Conservation (phyloP, 2,329 filamentous ascomycete genomes). For the Ophiostoma himal-ulmi region DNA sequence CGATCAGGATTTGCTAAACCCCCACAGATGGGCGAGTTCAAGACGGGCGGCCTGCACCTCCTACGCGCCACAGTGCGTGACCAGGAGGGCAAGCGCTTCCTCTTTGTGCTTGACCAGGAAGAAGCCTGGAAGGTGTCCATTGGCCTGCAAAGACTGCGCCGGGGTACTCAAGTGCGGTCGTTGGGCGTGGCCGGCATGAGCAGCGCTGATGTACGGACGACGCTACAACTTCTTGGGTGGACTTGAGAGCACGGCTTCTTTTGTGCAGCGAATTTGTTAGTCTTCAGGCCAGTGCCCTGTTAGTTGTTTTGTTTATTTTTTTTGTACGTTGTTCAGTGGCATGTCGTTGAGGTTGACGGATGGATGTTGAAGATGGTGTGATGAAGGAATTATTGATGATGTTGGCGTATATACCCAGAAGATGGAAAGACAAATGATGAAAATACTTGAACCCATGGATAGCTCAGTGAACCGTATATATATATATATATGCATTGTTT, state of each 20-base stretch:
- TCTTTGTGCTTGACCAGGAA: slow-evolving; percentile 59
- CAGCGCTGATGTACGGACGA: slow-evolving; percentile 47
- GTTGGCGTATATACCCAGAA: not conserved
- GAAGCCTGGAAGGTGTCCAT: slow-evolving; percentile 63
- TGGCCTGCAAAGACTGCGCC: slow-evolving; percentile 55
- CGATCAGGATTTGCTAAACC: slow-evolving; percentile 33
- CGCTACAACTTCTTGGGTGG: slow-evolving; percentile 57
- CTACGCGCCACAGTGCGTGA: slow-evolving; percentile 59
- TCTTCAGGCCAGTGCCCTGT: not conserved
- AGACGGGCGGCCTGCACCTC: slow-evolving; percentile 53
- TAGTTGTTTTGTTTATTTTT: not conserved
- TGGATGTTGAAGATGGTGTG: slow-evolving; percentile 6
- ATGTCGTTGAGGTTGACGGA: not conserved
- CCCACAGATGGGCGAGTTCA: slow-evolving; percentile 46
- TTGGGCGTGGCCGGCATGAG: slow-evolving; percentile 55
- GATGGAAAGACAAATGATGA: slow-evolving; percentile 3
- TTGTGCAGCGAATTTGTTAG: not conserved
- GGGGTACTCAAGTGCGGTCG: slow-evolving; percentile 54
- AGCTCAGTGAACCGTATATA: not conserved
- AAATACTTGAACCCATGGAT: not conserved
- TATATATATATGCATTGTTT: not conserved
- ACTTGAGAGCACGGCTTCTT: slow-evolving; percentile 18
- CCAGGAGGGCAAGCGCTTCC: slow-evolving; percentile 59
- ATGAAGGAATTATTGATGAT: not conserved
- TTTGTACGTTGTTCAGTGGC: not conserved